These are phyloP conservation scores for Sporisorium exsertum DNA, from an alignment of 1,284 basidiomycete genomes.

Conservation along the genomic window DNA sequence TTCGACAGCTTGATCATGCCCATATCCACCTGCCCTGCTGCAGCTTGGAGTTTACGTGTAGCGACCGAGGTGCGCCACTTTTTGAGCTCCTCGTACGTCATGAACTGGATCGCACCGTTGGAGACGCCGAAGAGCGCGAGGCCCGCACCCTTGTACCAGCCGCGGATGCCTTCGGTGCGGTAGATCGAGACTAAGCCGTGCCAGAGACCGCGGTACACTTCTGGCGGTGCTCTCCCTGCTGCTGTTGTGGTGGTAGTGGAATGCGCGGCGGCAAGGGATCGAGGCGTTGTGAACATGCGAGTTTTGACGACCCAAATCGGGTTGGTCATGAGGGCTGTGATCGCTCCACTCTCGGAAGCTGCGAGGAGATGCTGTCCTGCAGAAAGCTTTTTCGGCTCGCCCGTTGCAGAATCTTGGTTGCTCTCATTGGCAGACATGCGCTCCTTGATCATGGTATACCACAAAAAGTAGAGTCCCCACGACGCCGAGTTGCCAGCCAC, in stretches of 20 bases:
- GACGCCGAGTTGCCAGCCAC: slow-evolving; percentile 95
- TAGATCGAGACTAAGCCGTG: slow-evolving; percentile 60
- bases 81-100: slow-evolving; percentile 96
- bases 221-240: slow-evolving; percentile 22
- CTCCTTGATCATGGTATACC: slow-evolving; percentile 96
- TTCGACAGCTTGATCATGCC: slow-evolving; percentile 73
- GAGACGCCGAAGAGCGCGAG: slow-evolving; percentile 92
- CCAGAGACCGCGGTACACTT: slow-evolving; percentile 55
- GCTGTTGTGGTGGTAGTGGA: background rate
- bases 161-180: slow-evolving; percentile 77
- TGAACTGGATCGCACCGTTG: slow-evolving; percentile 96
- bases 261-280: slow-evolving; percentile 50
- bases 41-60: slow-evolving; percentile 13
- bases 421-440: slow-evolving; percentile 57
- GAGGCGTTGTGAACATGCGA: slow-evolving; percentile 88
- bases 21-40: slow-evolving; percentile 13
- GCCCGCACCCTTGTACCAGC: slow-evolving; percentile 87
- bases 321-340: slow-evolving; percentile 94
- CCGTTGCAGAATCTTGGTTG: slow-evolving; percentile 14
- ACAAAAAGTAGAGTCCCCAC: slow-evolving; percentile 98
- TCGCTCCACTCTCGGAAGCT: slow-evolving; percentile 90
- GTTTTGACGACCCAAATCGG: slow-evolving; percentile 99
- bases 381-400: slow-evolving; percentile 72
- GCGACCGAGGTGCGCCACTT: slow-evolving; percentile 75
- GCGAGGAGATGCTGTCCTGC: slow-evolving; percentile 86